These are phyloP conservation scores for Blastocrithidia nonstop DNA, from an alignment of 208 protist species.

Conservation along the genomic window DNA sequence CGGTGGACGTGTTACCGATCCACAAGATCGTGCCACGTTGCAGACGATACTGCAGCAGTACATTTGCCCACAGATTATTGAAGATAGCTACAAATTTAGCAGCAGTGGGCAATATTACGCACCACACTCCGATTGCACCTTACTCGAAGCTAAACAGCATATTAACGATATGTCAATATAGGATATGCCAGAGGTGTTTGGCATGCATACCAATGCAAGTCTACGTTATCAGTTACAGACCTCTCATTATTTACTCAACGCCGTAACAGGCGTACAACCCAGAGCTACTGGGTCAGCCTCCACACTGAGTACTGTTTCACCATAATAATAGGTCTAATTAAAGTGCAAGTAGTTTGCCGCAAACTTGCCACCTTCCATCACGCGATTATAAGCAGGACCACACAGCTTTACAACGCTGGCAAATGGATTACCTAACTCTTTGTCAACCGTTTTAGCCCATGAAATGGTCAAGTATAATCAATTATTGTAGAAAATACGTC, in stretches of 20 bases:
- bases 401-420: constrained; percentile 80
- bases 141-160: constrained; percentile 58
- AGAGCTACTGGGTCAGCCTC: constrained; percentile 17
- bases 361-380: constrained; percentile 43
- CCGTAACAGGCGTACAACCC: constrained; percentile 87
- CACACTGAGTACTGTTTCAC: constrained; percentile 9
- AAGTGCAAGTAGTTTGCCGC: constrained; percentile 85
- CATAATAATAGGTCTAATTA: constrained; percentile 84
- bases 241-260: constrained; percentile 83
- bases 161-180: constrained; percentile 78
- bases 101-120: constrained; percentile 64
- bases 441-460: constrained; percentile 92
- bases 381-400: constrained; percentile 70
- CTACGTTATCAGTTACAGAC: constrained; percentile 92
- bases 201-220: constrained; percentile 95
- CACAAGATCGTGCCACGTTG: constrained; percentile 89
- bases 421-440: constrained; percentile 88
- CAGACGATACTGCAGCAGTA: constrained; percentile 86
- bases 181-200: constrained; percentile 93
- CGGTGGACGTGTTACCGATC: constrained; percentile 97
- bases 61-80: constrained; percentile 63
- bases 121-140: constrained; percentile 14
- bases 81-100: constrained; percentile 80
- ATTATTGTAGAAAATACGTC: constrained; percentile 81
- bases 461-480: constrained; percentile 95